Base-by-base conservation (phyloP, 2,329 filamentous ascomycete species). In the Lasiodiplodia sp. region DNA sequence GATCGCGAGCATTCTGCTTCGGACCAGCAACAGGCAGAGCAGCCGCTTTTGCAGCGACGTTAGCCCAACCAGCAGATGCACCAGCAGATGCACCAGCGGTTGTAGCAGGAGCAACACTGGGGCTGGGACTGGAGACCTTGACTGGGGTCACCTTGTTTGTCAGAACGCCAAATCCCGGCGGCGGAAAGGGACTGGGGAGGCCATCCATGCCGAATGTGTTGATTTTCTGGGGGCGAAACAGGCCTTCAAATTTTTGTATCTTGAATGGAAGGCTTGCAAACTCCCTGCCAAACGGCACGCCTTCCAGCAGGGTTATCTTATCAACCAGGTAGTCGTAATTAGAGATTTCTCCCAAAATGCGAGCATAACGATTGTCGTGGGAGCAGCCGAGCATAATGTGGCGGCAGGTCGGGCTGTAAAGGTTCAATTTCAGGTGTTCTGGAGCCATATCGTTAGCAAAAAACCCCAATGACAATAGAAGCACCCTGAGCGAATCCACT, bases 341-440 rank as follows among this genome's bases (percentile, higher is more conserved):
- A 58, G 81, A 75, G 63, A 83, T 82, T 40, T 86, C 81, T 73
- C 87, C 83, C 12, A 90, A 78, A 44, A 85, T 77, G 12, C 81
- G 80, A 28, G 83, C 83, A 75, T 88, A 89, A 25, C 84, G 82
- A 67, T 83, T 84, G 76, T 87, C 85, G 69, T 87, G 84, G 16
- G 85, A 86, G 75, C 87, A 88, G 10, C 87, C 88, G 44, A 90
- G 80, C 60, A 89, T 79, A 65, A 90, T 84, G 68, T 88, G 87
- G 66, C 86, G 87, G 73, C 88, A 90, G 72, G 88, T 87, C 70
- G 83, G 85, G 72, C 89, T 85, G 76, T 85, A 81, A 63, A 88
- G 78, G 75, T 85, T 83, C 58, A 87, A 75, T 72, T 86, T 85
- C 76, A 90, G 85, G 31, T 80, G 79, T 71, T 87, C 87, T 87